Evolutionary conservation across 768 basidiomycete species (phyloP), one percentile per base, ranked within the genome.

Genomic region (Pleurotus sapidus): DNA sequence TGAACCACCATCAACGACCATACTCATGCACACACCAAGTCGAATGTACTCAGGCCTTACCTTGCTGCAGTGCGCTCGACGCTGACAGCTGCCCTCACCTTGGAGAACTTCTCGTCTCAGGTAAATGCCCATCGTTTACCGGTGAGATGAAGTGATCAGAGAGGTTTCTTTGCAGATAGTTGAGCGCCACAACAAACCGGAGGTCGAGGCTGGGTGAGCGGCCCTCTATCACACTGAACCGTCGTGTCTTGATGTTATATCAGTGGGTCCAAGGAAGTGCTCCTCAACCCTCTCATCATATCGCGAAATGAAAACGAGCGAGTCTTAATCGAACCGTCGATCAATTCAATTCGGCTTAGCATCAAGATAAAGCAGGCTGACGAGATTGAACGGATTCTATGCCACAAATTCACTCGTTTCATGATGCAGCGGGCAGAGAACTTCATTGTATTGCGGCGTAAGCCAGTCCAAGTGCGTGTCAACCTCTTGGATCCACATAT

Each of bases 321-420:
- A 59, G 97, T 98, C 64, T 77, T 99, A 64, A 93, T 99, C 74
- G 97, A 99, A 72, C 90, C 97, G 2, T 95, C 93, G 2, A 86
- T 98, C 75, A 99, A 99, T 76, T 96, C 95, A 1, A 92, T 98
- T 70, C 88, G 97, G 42, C 80, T 99, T 58, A 94, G 91, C 73
- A 98, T 99, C 76, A 94, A 89, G 78, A 98, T 99, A 70, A 99
- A 99, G 72, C 97, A 99, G 70, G 95, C 97, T 34, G 97, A 99
- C 72, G 97, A 99, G 76, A 96, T 98, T 60, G 97, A 99, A 69
- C 85, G 90, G 50, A 97, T 98, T 64, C 78, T 99, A 39, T 97
- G 95, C 69, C 93, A 98, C 77, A 95, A 98, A 72, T 98, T 99
- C 72, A 97, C 95, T 18, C 82, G 97, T 54, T 99, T 99, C 77